A percentile compares a stretch with the other conserved stretches of the same genome.
Conservation (phyloP, 805 yeast genomes). For the Danielia reshetovae region DNA sequence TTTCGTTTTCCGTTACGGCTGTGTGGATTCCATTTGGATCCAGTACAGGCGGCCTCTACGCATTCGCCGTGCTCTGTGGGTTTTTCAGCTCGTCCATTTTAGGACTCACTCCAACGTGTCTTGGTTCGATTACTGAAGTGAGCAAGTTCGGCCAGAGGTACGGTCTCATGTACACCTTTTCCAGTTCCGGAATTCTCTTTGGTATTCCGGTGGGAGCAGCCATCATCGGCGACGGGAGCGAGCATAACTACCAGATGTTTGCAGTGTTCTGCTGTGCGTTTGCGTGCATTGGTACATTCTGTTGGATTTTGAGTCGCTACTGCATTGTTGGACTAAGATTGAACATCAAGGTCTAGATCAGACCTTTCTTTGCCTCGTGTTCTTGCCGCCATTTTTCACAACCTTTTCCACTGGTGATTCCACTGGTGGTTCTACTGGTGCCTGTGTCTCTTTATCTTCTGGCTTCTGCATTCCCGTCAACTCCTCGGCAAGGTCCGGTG, state of each 20-base stretch:
- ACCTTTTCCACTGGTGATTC: background rate
- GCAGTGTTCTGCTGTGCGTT: slow-evolving; percentile 42
- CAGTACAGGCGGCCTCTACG: slow-evolving; percentile 38
- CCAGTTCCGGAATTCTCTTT: slow-evolving; percentile 39
- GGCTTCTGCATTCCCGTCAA: slow-evolving; percentile 19
- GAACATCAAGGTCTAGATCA: slow-evolving; percentile 11
- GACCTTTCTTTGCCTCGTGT: background rate
- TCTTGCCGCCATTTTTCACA: background rate
- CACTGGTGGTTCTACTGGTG: background rate
- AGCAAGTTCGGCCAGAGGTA: slow-evolving; percentile 64
- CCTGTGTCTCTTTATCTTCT: background rate
- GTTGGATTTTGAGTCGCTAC: slow-evolving; percentile 43
- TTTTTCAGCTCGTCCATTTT: slow-evolving; percentile 59
- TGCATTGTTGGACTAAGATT: slow-evolving; percentile 40
- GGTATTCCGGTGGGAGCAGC: slow-evolving; percentile 36
- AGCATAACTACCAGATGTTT: slow-evolving; percentile 37
- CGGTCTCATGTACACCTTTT: slow-evolving; percentile 62
- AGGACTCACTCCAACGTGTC: slow-evolving; percentile 64
- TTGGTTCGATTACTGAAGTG: slow-evolving; percentile 61
- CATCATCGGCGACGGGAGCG: slow-evolving; percentile 30
- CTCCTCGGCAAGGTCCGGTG: slow-evolving; percentile 37
- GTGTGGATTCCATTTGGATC: slow-evolving; percentile 70
- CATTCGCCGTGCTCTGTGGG: slow-evolving; percentile 54
- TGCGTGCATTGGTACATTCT: slow-evolving; percentile 32
- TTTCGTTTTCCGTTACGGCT: slow-evolving; percentile 45